Evolutionary conservation across 2,329 filamentous ascomycete genomes (phyloP).

Genomic region (Calonectria hawksworthii): DNA sequence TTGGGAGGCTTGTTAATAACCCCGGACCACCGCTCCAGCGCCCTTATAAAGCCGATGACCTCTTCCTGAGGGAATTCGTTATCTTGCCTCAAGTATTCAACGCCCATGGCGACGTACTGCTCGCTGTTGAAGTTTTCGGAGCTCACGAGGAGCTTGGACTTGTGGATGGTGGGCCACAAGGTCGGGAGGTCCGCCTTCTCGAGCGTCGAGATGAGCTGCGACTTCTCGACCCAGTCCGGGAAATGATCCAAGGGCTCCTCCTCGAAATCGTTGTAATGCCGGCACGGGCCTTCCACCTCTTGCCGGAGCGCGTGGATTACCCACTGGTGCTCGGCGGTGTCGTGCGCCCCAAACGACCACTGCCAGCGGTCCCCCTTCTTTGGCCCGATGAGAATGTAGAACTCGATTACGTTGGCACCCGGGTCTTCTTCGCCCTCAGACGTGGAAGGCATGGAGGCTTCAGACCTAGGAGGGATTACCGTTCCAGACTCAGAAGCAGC

Average conservation of each 20-base stretch:
- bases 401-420: not conserved
- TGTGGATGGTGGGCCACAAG: not conserved
- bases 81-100: not conserved
- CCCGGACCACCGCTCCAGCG: not conserved
- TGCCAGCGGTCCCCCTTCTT: not conserved
- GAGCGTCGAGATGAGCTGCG: not conserved
- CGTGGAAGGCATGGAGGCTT: not conserved
- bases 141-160: not conserved
- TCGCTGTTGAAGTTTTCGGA: not conserved
- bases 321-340: not conserved
- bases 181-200: not conserved
- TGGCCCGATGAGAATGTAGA: not conserved
- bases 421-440: too few relatives aligned
- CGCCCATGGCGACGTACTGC: not conserved
- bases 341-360: not conserved
- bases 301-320: not conserved
- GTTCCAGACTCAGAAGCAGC: not conserved
- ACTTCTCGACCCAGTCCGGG: not conserved
- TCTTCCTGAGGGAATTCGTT: not conserved
- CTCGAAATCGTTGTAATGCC: not conserved
- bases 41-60: not conserved
- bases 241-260: not conserved
- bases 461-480: not conserved
- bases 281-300: not conserved
- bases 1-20: not conserved